Evolutionary conservation across 345 rosid species (phyloP), one percentile per base, ranked within the genome.

Genomic region (Crucihimalaya himalaica): DNA sequence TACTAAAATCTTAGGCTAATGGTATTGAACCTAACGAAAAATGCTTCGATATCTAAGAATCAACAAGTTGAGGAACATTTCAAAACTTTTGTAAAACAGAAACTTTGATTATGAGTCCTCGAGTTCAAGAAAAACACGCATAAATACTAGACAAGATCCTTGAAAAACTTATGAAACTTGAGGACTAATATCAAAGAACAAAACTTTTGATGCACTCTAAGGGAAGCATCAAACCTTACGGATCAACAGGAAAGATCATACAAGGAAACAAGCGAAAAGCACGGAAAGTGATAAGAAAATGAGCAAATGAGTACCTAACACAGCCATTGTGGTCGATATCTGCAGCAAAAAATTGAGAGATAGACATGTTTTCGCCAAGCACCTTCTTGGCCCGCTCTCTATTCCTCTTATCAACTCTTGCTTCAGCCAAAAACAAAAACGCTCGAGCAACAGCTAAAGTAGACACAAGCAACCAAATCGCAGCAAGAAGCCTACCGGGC

Each of bases 391-490:
- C 89, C 82, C 87, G 72, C 74, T 37, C 81, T 83, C 99, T 84
- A 43, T 86, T 90, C 80, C 96, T 81, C 83, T 87, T 92, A 80
- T 92, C 99, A 27, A 95, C 92, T 71, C 97, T 87, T 11, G 90
- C 88, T 80, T 95, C 97, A 45, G 90, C 95, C 85, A 94, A 78
- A 81, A 84, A 88, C 54, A 88, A 39, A 76, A 91, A 91, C 0
- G 97, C 97, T 55, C 85, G 82, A 52, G 96, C 98, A 61, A 91
- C 93, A 0, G 93, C 93, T n/a, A 94, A 83, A 3, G 97, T 95
- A 6, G 97, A 95, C 40, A 92, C 89, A 53, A 95, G 96, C 86
- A 95, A 76, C 97, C 97, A 95, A 14, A 88, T 71, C 14, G 90
- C 86, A 71, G 97, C 97, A 67, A 95, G 88, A 67, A 92, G 70